These are phyloP conservation scores for Singerocomus inundabilis DNA, from an alignment of 1,284 basidiomycete genomes.

Conservation along the genomic window DNA sequence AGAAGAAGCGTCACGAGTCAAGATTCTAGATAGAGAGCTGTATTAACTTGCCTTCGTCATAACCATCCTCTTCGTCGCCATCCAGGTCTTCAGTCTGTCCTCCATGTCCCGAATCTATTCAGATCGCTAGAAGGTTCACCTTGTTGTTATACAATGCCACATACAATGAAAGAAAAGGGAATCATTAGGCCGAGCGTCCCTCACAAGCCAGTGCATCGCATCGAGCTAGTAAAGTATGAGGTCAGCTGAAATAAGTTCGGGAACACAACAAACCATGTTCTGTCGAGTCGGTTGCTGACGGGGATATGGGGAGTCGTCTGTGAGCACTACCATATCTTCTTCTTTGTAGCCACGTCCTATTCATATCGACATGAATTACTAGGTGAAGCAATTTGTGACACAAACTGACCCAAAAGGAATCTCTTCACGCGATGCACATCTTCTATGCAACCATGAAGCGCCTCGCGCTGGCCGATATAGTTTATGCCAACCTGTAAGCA, in stretches of 20 bases:
- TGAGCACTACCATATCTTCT: conserved; percentile 86
- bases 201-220: conserved; percentile 91
- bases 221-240: conserved; percentile 44
- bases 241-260: background rate
- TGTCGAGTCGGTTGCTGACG: conserved; percentile 68
- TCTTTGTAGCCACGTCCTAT: conserved; percentile 57
- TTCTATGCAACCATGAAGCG: conserved; percentile 84
- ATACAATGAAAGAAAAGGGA: conserved; percentile 91
- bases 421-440: conserved; percentile 76
- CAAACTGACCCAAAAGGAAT: conserved; percentile 65
- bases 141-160: conserved; percentile 22
- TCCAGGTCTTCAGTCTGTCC: conserved; percentile 52
- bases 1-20: background rate
- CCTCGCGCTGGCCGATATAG: conserved; percentile 64
- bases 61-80: conserved; percentile 40
- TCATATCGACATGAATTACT: background rate
- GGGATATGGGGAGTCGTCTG: conserved; percentile 68
- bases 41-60: conserved; percentile 35
- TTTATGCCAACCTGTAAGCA: conserved; percentile 73
- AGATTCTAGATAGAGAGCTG: background rate
- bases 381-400: background rate
- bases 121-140: background rate
- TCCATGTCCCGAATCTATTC: conserved; percentile 51
- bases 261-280: conserved; percentile 67
- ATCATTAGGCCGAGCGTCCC: conserved; percentile 76